phyloP scores from a whole-genome alignment of 192 early-diverging fungal species.

The Backusella westeae region DNA sequence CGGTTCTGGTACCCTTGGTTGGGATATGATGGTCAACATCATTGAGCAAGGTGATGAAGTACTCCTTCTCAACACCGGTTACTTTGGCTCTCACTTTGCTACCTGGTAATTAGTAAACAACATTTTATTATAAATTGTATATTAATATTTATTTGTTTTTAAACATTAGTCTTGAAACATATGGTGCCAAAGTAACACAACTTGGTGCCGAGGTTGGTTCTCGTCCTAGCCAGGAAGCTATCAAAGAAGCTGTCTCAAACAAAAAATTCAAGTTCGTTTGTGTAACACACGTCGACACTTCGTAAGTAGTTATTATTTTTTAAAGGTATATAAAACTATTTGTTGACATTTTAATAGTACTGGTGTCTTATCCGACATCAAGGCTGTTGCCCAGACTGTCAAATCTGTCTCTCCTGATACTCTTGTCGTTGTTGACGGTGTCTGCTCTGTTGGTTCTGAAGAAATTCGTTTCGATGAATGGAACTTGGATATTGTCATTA shows the following conservation, averaged over 20 bases:
- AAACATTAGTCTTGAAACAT: constrained; percentile 66
- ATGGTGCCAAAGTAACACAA: constrained; percentile 83
- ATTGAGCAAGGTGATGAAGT: constrained; percentile 86
- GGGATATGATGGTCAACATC: constrained; percentile 95
- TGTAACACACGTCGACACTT: constrained; percentile 95
- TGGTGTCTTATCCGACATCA: constrained; percentile 84
- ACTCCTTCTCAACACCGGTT: constrained; percentile 88
- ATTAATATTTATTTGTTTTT: background rate
- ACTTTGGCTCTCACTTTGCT: constrained; percentile 95
- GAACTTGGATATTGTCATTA: constrained; percentile 90
- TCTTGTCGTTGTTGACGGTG: constrained; percentile 91
- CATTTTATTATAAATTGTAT: background rate
- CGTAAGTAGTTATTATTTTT: constrained; percentile 33
- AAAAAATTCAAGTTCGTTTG: constrained; percentile 84
- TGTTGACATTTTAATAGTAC: constrained; percentile 39
- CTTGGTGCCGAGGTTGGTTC: constrained; percentile 71
- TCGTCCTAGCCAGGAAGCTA: constrained; percentile 63
- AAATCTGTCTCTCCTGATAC: constrained; percentile 78
- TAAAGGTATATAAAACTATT: background rate
- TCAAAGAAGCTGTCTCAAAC: constrained; percentile 61
- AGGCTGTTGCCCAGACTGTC: constrained; percentile 72
- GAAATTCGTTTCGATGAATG: constrained; percentile 90
- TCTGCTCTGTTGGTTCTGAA: constrained; percentile 94
- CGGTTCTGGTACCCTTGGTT: constrained; percentile 94
- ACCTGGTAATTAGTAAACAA: constrained; percentile 64